Evolutionary conservation across 495 filamentous ascomycete species (phyloP), one percentile per base, ranked within the genome.

Genomic region (Penicillium coffeae): DNA sequence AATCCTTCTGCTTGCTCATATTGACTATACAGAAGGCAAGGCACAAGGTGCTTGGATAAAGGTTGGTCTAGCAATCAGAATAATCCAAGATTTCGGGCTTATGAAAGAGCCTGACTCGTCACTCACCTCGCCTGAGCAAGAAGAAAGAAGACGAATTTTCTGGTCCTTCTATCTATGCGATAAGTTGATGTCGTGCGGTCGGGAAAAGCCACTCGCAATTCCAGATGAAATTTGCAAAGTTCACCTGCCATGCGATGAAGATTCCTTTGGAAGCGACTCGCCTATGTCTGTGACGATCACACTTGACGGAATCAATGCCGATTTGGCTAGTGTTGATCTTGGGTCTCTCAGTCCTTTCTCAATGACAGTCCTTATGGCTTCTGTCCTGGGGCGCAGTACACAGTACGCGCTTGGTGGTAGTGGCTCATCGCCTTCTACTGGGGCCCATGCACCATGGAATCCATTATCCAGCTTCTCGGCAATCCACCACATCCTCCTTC

Each of bases 141-240:
- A 69, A 45, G 61, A 65, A 34, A 53, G 51, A 15, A 55, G 64
- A 8, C 52, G 62, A 18, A 50, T 54, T 0, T 69, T 69, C 34
- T 69, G 65, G 63, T 66, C 65, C 0, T 47, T 52, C 15, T 69
- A 65, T 35, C 42, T 69, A 0, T 37, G 65, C 6, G 64, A 69
- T 21, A 62, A 60, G 25, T 33, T 69, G 13, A 62, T 62, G 12
- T 65, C 64, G 0, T 64, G 64, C 37, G 64, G 63, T 3, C 52
- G 54, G 25, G 56, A 45, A 1, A 44, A 64, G 15, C 66, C 66
- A 5, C 39, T 61, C 3, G 55, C 55, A 1, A 56, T 69, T 16
- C 33, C 51, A 0, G 62, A 69, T 44, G 54, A 54, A 2, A 55
- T 65, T 18, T 67, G 64, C 43, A 37, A 59, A 10, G 41, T 65